Evolutionary conservation across 306 rosid genomes (phyloP).

Genomic region (Myrica gale): DNA sequence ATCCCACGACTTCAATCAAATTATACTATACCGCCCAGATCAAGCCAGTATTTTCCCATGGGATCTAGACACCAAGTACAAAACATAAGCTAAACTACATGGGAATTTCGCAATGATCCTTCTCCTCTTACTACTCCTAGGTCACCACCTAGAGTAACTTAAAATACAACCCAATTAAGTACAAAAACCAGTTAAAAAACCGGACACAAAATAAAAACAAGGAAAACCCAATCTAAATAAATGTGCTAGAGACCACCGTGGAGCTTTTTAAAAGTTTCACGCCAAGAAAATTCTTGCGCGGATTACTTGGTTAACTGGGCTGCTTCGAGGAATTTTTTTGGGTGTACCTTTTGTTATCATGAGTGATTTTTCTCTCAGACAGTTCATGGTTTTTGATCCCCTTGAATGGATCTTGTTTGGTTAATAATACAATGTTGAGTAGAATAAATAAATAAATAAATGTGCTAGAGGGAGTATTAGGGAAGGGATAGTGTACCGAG

Average conservation of each 20-base stretch:
- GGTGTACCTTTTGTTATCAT: too few relatives aligned
- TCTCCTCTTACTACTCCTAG: neutral
- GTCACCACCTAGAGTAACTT: neutral
- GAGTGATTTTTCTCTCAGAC: too few relatives aligned
- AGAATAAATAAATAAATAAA: too few relatives aligned
- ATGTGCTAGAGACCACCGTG: too few relatives aligned
- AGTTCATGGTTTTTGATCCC: too few relatives aligned
- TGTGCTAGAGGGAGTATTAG: neutral
- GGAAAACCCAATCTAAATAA: neutral
- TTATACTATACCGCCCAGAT: neutral
- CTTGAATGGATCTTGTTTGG: too few relatives aligned
- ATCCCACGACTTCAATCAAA: neutral
- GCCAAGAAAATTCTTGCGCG: too few relatives aligned
- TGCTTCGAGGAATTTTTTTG: too few relatives aligned
- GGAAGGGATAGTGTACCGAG: constrained; percentile 34
- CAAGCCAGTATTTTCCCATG: constrained; percentile 9
- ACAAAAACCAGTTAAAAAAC: neutral
- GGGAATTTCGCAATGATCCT: neutral
- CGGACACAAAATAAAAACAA: neutral
- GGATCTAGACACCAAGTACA: constrained; percentile 2
- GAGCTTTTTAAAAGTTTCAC: too few relatives aligned
- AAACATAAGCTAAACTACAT: too few relatives aligned
- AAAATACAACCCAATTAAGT: neutral
- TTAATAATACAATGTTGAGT: too few relatives aligned
- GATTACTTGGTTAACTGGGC: too few relatives aligned